Percentiles rank a stretch among this genome's conserved stretches.
Evolutionary conservation across 768 basidiomycete genomes (phyloP).

Genomic region (Saitozyma podzolica): DNA sequence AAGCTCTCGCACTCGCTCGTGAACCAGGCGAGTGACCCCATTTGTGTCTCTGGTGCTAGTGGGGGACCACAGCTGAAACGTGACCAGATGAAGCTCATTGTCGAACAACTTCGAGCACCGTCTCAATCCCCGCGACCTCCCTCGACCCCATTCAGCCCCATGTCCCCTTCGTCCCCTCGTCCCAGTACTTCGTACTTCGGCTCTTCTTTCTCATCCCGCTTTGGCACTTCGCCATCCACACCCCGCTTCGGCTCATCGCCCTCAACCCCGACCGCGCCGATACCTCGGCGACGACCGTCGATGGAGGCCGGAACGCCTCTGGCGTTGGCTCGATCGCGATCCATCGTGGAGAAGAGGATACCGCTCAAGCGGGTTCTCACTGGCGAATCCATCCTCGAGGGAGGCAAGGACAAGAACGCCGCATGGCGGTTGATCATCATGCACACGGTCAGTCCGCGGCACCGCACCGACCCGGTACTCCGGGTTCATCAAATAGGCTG

Average conservation of each 20-base stretch:
- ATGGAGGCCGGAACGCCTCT: conserved; percentile 28
- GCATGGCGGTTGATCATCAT: conserved; percentile 51
- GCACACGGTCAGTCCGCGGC: conserved; percentile 20
- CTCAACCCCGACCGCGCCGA: neutral
- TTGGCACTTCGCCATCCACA: conserved; percentile 28
- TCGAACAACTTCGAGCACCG: conserved; percentile 4
- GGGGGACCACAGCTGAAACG: too few relatives aligned
- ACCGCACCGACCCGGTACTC: neutral
- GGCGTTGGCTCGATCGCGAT: conserved; percentile 21
- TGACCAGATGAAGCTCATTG: neutral
- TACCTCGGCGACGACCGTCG: conserved; percentile 32
- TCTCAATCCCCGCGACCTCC: conserved; percentile 8
- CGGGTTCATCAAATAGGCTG: neutral
- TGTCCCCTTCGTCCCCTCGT: conserved; percentile 30
- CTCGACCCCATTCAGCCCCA: conserved; percentile 10
- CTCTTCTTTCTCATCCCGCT: conserved; percentile 26
- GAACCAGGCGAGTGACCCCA: conserved; percentile 21
- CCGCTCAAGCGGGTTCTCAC: conserved; percentile 45
- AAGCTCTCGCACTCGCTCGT: conserved; percentile 27
- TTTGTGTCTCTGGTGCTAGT: too few relatives aligned
- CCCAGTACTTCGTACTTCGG: conserved; percentile 27
- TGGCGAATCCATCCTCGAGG: conserved; percentile 45
- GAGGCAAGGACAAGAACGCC: conserved; percentile 51
- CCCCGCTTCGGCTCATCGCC: neutral
- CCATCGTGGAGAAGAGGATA: conserved; percentile 36